Evolutionary conservation across 2,329 filamentous ascomycete genomes (phyloP), one percentile per base, ranked within the genome.

Genomic region (Colletotrichum eremochloae): DNA sequence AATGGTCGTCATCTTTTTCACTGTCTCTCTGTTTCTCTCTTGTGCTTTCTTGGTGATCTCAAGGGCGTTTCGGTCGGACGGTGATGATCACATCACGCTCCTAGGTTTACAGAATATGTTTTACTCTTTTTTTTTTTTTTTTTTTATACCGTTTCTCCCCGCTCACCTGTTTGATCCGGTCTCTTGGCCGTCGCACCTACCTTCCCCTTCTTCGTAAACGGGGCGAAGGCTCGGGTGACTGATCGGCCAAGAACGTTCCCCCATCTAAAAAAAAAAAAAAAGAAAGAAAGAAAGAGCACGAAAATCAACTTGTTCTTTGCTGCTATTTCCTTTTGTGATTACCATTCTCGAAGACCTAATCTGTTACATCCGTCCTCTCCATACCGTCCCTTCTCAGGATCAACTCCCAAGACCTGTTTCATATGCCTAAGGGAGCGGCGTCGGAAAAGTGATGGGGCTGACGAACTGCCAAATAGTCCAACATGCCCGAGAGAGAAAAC

Each of bases 141-240:
- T 20, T 56, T 24, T 40, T 8, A 6, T n/a, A n/a, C 33, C 33
- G 4, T 29, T 48, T 40, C 15, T 8, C 14, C 1, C 42, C 31
- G 8, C 31, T 8, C 31, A 5, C 52, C 8, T 55, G 15, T 15
- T 18, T 20, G 46, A 52, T 40, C 60, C 60, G 15, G 31, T 40
- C 60, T 46, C 60, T 63, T 18, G n/a, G n/a, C 60, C 46, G n/a
- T n/a, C 29, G 24, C 60, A 52, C 60, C 33, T 24, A 63, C 31
- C 44, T 24, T 63, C 31, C 44, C 44, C 18, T 24, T 31, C 44
- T 9, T 40, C 14, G n/a, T 7, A 36, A n/a, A 50, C 11, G 5
- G 60, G 31, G 42, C 46, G 20, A 50, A 63, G 48, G 52, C 60
- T 63, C 31, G 12, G 36, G n/a, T 40, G 33, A 5, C n/a, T 40